Percentiles rank a stretch among this genome's conserved stretches.
phyloP scores from a whole-genome alignment of 495 filamentous ascomycete species.

The Clavariopsis aquatica region DNA sequence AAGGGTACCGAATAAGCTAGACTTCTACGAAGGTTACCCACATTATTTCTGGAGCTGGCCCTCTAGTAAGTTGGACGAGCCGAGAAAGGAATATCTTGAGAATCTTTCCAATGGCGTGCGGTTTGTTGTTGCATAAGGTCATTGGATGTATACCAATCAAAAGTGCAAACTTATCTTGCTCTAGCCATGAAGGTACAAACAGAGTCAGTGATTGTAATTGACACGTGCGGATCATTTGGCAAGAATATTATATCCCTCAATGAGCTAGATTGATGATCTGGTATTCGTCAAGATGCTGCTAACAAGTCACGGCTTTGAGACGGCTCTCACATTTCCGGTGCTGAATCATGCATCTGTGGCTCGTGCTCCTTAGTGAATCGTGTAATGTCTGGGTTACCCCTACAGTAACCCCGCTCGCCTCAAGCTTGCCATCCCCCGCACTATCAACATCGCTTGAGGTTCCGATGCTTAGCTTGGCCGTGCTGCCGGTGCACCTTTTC shows the following conservation, averaged over 20 bases:
- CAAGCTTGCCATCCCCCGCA: not conserved
- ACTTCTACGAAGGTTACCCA: conserved; percentile 30
- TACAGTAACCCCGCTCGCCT: not conserved
- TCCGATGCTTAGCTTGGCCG: not conserved
- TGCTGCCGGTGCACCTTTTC: not conserved
- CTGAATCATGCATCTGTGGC: not conserved
- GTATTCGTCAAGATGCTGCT: not conserved
- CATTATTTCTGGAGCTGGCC: conserved; percentile 34
- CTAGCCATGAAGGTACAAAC: too few species aligned
- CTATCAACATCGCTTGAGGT: not conserved
- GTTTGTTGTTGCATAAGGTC: conserved; percentile 14
- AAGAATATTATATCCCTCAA: too few species aligned
- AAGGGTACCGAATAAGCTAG: conserved; percentile 29
- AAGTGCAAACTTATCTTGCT: too few species aligned
- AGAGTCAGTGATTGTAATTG: not conserved
- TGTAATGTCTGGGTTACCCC: not conserved
- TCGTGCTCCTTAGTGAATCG: not conserved
- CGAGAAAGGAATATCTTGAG: conserved; percentile 17
- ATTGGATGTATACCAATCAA: not conserved
- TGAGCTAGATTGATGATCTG: too few species aligned
- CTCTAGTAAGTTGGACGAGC: conserved; percentile 20
- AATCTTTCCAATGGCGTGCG: conserved; percentile 27
- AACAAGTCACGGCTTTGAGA: too few species aligned
- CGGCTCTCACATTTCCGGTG: not conserved
- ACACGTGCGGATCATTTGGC: too few species aligned